A percentile compares a stretch with the other conserved stretches of the same genome.
These are phyloP conservation scores for Peronospora belbahrii DNA, from an alignment of 352 stramenopile species.

Conservation along the genomic window DNA sequence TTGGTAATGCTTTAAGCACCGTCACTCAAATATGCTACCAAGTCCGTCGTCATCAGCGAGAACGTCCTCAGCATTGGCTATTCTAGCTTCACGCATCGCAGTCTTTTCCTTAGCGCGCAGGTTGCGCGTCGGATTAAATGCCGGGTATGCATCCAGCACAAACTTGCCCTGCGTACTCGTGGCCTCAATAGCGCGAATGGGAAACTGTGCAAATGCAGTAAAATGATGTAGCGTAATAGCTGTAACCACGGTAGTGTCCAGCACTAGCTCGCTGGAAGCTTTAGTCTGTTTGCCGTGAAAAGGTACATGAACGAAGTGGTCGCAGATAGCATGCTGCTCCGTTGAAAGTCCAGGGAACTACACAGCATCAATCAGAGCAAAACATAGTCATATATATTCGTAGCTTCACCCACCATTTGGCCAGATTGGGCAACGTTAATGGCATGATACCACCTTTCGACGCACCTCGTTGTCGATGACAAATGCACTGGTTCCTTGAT, in stretches of 20 bases:
- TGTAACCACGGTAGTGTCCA: conserved; percentile 58
- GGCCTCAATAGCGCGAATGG: conserved; percentile 46
- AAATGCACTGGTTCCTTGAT: conserved; percentile 53
- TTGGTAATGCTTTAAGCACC: not conserved
- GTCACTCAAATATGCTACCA: conserved; percentile 41
- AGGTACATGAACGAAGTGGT: conserved; percentile 54
- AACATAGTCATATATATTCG: not conserved
- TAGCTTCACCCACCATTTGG: not conserved
- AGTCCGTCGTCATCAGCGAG: conserved; percentile 32
- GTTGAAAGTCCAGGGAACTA: conserved; percentile 41
- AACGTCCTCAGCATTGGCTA: conserved; percentile 32
- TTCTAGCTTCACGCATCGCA: conserved; percentile 42
- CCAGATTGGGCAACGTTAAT: not conserved
- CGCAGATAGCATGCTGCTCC: conserved; percentile 57
- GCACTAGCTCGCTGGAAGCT: conserved; percentile 23
- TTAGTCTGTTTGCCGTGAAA: conserved; percentile 41
- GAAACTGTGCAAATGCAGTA: conserved; percentile 49
- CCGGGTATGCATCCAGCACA: conserved; percentile 55
- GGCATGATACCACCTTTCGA: not conserved
- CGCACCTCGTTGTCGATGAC: conserved; percentile 69
- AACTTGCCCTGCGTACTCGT: conserved; percentile 75
- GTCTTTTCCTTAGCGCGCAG: conserved; percentile 33
- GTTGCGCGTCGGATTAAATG: conserved; percentile 25
- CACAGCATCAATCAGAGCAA: conserved; percentile 2
- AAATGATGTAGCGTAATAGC: conserved; percentile 68